phyloP scores from a whole-genome alignment of 495 filamentous ascomycete species.

The Penicillium alfredii region DNA sequence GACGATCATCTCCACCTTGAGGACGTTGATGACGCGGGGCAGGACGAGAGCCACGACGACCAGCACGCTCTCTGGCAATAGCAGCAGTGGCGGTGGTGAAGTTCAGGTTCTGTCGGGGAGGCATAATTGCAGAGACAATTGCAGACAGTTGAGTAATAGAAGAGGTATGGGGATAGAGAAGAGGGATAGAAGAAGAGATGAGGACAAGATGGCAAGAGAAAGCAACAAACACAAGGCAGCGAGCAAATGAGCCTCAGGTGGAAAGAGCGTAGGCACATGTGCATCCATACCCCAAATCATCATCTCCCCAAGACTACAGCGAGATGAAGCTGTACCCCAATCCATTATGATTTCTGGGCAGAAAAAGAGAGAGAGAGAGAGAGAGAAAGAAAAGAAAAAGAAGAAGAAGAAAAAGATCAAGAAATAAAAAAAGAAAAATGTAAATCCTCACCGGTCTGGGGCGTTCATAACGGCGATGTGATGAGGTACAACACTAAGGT shows the following conservation, averaged over 20 bases:
- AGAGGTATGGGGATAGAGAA: not conserved
- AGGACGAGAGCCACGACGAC: slow-evolving; percentile 2
- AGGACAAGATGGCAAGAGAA: not conserved
- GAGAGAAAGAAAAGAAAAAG: slow-evolving; percentile 1
- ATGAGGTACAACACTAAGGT: no score
- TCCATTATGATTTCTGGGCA: no score
- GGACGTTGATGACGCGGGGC: slow-evolving; percentile 3
- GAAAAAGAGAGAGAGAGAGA: not conserved
- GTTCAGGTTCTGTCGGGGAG: no score
- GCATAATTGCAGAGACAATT: no score
- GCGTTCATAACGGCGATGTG: slow-evolving; percentile 60
- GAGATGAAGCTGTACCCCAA: no score
- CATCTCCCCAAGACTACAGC: no score
- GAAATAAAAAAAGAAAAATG: slow-evolving; percentile 6
- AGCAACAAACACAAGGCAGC: no score
- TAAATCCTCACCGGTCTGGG: slow-evolving; percentile 52
- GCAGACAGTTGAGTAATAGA: not conserved
- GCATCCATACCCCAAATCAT: no score
- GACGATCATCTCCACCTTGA: slow-evolving; percentile 7
- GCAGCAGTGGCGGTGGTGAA: slow-evolving; percentile 10
- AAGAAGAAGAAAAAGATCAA: not conserved
- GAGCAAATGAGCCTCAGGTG: no score
- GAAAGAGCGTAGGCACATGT: no score
- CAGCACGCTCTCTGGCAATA: slow-evolving; percentile 14
- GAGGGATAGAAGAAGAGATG: not conserved